Evolutionary conservation across 2,329 filamentous ascomycete species (phyloP).

Genomic region (Aureobasidium sp.): DNA sequence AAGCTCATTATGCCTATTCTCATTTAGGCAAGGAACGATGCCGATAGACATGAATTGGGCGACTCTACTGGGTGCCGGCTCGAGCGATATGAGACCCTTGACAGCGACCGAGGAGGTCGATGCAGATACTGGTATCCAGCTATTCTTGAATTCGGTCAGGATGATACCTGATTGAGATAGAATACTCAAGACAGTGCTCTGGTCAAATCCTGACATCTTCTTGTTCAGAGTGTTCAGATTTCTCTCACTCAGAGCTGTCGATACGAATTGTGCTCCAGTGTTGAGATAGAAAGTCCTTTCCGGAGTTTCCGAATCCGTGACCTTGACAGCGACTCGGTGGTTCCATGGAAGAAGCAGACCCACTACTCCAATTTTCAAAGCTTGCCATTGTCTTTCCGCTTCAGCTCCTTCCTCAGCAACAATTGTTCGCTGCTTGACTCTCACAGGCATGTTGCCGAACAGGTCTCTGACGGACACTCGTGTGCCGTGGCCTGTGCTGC

Average conservation of each 20-base stretch:
- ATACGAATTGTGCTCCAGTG: slow-evolving; percentile 20
- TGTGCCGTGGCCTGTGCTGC: slow-evolving; percentile 59
- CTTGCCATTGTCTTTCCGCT: slow-evolving; percentile 58
- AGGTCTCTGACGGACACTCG: slow-evolving; percentile 68
- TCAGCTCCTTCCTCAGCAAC: slow-evolving; percentile 44
- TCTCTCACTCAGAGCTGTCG: slow-evolving; percentile 23
- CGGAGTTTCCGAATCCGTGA: slow-evolving; percentile 47
- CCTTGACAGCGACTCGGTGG: slow-evolving; percentile 46
- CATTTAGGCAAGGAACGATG: slow-evolving; percentile 55
- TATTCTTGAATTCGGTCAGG: slow-evolving; percentile 42
- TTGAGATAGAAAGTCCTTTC: not conserved
- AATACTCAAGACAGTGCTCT: slow-evolving; percentile 39
- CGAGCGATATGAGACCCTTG: slow-evolving; percentile 62
- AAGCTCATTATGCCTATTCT: slow-evolving; percentile 55
- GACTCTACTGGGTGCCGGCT: slow-evolving; percentile 62
- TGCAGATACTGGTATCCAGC: slow-evolving; percentile 67
- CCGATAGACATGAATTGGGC: slow-evolving; percentile 79
- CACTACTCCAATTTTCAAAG: slow-evolving; percentile 52
- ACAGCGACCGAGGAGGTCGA: slow-evolving; percentile 56
- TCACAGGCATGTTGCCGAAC: slow-evolving; percentile 85
- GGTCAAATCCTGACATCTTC: slow-evolving; percentile 8
- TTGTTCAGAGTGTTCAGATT: slow-evolving; percentile 22
- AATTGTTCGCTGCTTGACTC: slow-evolving; percentile 69
- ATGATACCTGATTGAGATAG: slow-evolving; percentile 61
- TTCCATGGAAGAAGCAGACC: slow-evolving; percentile 67